Evolutionary conservation across 2,329 filamentous ascomycete genomes (phyloP).

Genomic region (Bisporella sp.): DNA sequence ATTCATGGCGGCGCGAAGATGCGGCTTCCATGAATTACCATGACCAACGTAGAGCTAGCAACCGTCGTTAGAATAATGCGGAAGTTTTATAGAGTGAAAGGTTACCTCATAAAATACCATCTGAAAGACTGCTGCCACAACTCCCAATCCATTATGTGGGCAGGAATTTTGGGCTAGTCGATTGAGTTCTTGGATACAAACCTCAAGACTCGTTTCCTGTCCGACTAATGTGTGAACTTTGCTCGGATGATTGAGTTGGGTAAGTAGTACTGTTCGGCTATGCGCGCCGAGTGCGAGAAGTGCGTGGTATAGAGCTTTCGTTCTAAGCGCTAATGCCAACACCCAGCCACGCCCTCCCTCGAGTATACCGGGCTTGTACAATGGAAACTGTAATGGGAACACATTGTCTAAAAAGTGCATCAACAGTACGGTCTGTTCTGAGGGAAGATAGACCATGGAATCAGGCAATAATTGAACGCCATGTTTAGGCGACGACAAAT

Average conservation of each 20-base stretch:
- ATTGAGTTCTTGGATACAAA: constrained; percentile 25
- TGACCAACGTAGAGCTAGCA: constrained; percentile 36
- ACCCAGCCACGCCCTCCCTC: constrained; percentile 55
- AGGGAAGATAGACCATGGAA: constrained; percentile 6
- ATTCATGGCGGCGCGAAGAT: constrained; percentile 19
- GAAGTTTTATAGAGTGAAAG: constrained; percentile 25
- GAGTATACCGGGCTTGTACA: constrained; percentile 49
- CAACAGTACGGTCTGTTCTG: constrained; percentile 27
- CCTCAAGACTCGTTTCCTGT: constrained; percentile 23
- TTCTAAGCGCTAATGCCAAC: constrained; percentile 47
- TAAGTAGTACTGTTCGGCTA: constrained; percentile 30
- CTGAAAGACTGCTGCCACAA: constrained; percentile 45
- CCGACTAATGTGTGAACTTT: constrained; percentile 7
- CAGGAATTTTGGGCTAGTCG: constrained; percentile 8
- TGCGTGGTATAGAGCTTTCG: constrained; percentile 50
- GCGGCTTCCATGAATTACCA: constrained; percentile 17
- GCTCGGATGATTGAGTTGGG: constrained; percentile 14
- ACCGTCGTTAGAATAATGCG: constrained; percentile 35
- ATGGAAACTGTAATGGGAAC: constrained; percentile 56
- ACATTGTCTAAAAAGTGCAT: constrained; percentile 58
- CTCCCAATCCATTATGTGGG: constrained; percentile 21
- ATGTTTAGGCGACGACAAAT: neutral
- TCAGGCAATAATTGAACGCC: neutral
- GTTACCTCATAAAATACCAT: constrained; percentile 44
- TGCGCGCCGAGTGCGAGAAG: constrained; percentile 47